phyloP scores from a whole-genome alignment of 345 rosid species.

The Combretum micranthum region DNA sequence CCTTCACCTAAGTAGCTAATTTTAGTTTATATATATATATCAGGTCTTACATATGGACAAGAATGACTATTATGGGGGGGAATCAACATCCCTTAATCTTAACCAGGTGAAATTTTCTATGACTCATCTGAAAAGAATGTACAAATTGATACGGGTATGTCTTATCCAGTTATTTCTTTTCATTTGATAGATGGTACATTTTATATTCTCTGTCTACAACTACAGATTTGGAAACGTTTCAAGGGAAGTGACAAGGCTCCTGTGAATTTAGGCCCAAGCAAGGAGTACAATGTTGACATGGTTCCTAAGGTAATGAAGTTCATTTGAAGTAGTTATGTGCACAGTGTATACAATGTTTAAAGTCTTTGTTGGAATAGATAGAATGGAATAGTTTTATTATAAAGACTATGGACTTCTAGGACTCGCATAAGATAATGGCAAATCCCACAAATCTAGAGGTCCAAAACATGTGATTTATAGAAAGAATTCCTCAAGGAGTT shows the following conservation, averaged over 20 bases:
- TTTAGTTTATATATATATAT: constrained; percentile 9
- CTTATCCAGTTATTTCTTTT: not conserved
- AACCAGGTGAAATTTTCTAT: constrained; percentile 37
- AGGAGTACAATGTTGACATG: constrained; percentile 86
- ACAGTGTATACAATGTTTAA: no score
- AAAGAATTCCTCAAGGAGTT: no score
- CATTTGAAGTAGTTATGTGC: not conserved
- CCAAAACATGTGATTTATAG: no score
- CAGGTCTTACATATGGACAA: constrained; percentile 79
- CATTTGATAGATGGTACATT: not conserved
- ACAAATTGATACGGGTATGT: no score
- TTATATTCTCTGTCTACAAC: constrained; percentile 20
- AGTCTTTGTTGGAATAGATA: no score
- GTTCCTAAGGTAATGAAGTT: constrained; percentile 51
- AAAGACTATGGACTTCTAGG: no score
- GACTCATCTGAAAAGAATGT: no score
- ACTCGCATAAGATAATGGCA: no score
- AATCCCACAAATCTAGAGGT: no score
- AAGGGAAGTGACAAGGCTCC: constrained; percentile 59
- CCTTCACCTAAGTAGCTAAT: not conserved
- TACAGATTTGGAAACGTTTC: constrained; percentile 80
- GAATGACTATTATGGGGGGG: constrained; percentile 83
- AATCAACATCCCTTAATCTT: constrained; percentile 74
- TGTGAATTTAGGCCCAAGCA: constrained; percentile 61
- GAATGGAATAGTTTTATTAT: no score